Conservation (phyloP, 2,329 filamentous ascomycete species). For the Calonectria pteridis region DNA sequence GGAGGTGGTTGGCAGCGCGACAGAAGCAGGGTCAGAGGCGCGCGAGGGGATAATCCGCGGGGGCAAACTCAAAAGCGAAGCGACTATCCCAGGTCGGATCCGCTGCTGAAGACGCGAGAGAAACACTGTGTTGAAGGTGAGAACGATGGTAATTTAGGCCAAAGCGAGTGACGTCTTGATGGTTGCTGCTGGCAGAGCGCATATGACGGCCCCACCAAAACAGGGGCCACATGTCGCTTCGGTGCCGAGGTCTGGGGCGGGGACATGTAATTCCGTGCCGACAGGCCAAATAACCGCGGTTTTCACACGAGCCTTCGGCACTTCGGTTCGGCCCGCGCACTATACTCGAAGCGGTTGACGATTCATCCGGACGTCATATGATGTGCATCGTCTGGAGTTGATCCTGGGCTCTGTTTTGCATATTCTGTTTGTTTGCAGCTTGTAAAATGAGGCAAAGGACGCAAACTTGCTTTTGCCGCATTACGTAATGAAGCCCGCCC, state of each 20-base stretch:
- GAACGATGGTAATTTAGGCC: not conserved
- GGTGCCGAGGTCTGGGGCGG: slow-evolving; percentile 18
- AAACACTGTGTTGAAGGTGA: not conserved
- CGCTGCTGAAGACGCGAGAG: not conserved
- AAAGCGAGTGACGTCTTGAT: not conserved
- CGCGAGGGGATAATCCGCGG: not conserved
- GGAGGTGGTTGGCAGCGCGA: not conserved
- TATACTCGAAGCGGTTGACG: not conserved
- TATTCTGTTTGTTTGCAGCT: not conserved
- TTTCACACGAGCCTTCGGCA: slow-evolving; percentile 4
- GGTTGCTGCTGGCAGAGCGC: not conserved
- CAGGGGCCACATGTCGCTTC: slow-evolving; percentile 7
- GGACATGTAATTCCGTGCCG: slow-evolving; percentile 11
- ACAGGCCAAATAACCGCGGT: not conserved
- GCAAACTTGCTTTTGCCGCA: not conserved
- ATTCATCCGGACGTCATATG: not conserved
- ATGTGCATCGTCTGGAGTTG: not conserved
- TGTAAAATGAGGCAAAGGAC: not conserved
- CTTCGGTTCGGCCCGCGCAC: slow-evolving; percentile 9
- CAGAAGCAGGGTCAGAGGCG: not conserved
- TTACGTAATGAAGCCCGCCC: not conserved
- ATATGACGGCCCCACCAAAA: slow-evolving; percentile 11
- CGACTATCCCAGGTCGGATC: not conserved
- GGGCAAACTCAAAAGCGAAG: not conserved
- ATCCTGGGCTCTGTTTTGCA: not conserved